Base-by-base conservation (phyloP, 352 stramenopile genomes). In the Pythium scleroteichum region DNA sequence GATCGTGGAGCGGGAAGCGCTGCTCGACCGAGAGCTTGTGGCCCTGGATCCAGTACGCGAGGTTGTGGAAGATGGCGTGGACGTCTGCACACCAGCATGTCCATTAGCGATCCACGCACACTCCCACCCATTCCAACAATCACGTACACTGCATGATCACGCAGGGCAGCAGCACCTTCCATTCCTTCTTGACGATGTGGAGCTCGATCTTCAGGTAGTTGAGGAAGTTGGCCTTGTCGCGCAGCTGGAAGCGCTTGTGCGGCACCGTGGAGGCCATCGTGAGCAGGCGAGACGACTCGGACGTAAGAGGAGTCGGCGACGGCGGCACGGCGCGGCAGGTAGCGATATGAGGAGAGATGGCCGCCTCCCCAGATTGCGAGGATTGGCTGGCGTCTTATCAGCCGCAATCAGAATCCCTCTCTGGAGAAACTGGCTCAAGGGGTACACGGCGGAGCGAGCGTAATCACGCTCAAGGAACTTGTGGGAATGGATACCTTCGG, bases 61-160 rank as follows among this genome's bases (percentile, higher is more conserved):
- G 35, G 72, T 95, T 95, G 71, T 95, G 86, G 71, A 94, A 93
- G 54, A 95, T 67, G 40, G 65, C 79, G 65, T 93, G 84, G 53
- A 84, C 62, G 69, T 95, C 78, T 90, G 63, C 29, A 35, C 5
- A 35, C 29, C 5, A 5, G 29, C 29, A 35, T 10, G 5, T 10
- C 29, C 29, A 35, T 35, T 35, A 35, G 29, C 29, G 29, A 35
- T 35, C 29, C 10, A 35, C 10, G 5, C 5, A 10, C 29, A 10
- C 29, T 35, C 5, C 29, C 29, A 35, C n/a, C n/a, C n/a, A n/a
- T n/a, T n/a, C n/a, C n/a, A n/a, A n/a, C n/a, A n/a, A n/a, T n/a
- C 1, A 79, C 77, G 62, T 73, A 87, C 78, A 92, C 69, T 92
- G 83, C 80, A 92, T 90, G 79, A 92, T 78, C 53, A 85, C 59